Conservation (phyloP, 2,329 filamentous ascomycete species). For the Penicillium sp. region DNA sequence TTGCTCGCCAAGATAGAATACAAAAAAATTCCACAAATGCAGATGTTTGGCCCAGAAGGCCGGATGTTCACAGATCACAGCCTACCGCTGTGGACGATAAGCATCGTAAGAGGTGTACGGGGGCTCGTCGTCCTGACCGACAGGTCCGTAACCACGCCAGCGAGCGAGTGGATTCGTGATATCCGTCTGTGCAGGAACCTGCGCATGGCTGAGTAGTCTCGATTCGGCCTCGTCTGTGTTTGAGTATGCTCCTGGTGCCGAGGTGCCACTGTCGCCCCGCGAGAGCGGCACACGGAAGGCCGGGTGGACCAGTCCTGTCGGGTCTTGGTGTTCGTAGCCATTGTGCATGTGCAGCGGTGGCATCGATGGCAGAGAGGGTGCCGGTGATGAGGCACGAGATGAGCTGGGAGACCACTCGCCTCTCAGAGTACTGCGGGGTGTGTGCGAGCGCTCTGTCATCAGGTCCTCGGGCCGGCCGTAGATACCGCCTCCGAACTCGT, state of each 20-base stretch:
- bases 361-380: constrained; percentile 30
- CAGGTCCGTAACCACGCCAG: constrained; percentile 35
- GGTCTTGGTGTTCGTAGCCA: constrained; percentile 18
- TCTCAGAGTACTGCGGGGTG: constrained; percentile 32
- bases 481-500: constrained; percentile 70
- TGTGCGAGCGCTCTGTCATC: constrained; percentile 39
- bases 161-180: constrained; percentile 22
- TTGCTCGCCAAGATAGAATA: background rate
- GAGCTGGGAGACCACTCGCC: constrained; percentile 33
- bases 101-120: constrained; percentile 30
- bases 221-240: constrained; percentile 35
- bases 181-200: constrained; percentile 23
- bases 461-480: constrained; percentile 40
- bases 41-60: background rate
- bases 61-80: constrained; percentile 10
- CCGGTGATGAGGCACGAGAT: constrained; percentile 35
- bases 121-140: constrained; percentile 29
- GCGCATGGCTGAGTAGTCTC: constrained; percentile 31
- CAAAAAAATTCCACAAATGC: constrained; percentile 1
- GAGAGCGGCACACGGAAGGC: constrained; percentile 30
- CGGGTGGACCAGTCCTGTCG: constrained; percentile 26
- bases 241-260: constrained; percentile 25
- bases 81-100: constrained; percentile 23
- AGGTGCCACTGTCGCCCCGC: constrained; percentile 18
- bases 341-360: constrained; percentile 22